Percentiles rank a stretch among this genome's conserved stretches.
These are phyloP conservation scores for Pseudovirgaria hyperparasitica DNA, from an alignment of 2,329 filamentous ascomycete genomes.

Conservation along the genomic window DNA sequence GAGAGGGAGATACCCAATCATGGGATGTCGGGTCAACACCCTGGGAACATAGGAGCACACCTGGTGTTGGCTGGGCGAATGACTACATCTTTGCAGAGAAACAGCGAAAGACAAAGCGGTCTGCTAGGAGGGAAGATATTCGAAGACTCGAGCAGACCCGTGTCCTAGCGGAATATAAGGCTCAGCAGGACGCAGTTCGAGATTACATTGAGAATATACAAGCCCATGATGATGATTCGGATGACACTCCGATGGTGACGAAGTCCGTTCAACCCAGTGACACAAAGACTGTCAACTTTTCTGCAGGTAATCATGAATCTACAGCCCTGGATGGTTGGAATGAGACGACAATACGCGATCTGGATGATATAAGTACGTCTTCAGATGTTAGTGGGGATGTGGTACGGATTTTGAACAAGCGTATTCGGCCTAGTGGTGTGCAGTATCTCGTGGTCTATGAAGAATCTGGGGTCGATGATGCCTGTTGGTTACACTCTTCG, in stretches of 20 bases:
- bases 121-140: background rate
- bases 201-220: constrained; percentile 62
- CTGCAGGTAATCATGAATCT: constrained; percentile 2
- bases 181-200: constrained; percentile 45
- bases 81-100: no score
- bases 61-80: constrained; percentile 24
- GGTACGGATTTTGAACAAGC: constrained; percentile 31
- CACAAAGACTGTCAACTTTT: no score
- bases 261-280: constrained; percentile 10
- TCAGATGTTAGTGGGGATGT: constrained; percentile 32
- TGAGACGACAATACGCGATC: constrained; percentile 31
- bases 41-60: constrained; percentile 23
- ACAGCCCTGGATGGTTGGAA: constrained; percentile 26
- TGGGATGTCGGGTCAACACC: constrained; percentile 18
- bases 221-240: constrained; percentile 27
- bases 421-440: constrained; percentile 29
- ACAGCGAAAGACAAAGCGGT: no score
- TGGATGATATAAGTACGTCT: constrained; percentile 38
- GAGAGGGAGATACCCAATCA: constrained; percentile 13
- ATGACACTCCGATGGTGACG: constrained; percentile 6
- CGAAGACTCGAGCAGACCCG: constrained; percentile 10
- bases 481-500: constrained; percentile 33
- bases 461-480: constrained; percentile 31
- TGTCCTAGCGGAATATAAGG: constrained; percentile 11
- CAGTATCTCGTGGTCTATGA: constrained; percentile 42